Evolutionary conservation across 257 asterid species (phyloP).

Genomic region (Scutellaria minor): DNA sequence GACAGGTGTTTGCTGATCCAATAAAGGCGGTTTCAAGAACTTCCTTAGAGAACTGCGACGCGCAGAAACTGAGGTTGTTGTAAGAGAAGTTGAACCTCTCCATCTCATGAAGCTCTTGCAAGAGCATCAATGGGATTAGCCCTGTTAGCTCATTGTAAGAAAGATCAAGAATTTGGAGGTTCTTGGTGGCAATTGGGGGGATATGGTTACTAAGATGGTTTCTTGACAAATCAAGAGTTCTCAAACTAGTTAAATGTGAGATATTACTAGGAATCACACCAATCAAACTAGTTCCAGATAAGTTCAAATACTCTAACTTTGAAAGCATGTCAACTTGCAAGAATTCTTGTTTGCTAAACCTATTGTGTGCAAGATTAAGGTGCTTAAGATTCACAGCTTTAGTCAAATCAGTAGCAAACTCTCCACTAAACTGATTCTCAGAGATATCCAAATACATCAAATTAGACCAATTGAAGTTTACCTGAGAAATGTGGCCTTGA

Average conservation of each 20-base stretch:
- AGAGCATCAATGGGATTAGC: constrained; percentile 63
- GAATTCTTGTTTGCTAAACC: constrained; percentile 61
- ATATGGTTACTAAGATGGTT: constrained; percentile 59
- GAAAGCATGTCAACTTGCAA: constrained; percentile 52
- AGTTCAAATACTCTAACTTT: constrained; percentile 72
- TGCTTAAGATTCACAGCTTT: constrained; percentile 60
- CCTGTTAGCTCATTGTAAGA: constrained; percentile 81
- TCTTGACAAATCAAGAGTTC: constrained; percentile 67
- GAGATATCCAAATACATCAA: constrained; percentile 79
- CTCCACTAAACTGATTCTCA: constrained; percentile 83
- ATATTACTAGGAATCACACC: constrained; percentile 65
- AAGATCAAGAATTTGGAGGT: constrained; percentile 68
- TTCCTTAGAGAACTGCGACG: constrained; percentile 50
- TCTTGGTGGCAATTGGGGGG: constrained; percentile 50
- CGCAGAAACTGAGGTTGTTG: constrained; percentile 77
- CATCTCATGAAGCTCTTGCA: constrained; percentile 61
- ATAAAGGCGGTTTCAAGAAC: constrained; percentile 55
- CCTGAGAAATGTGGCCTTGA: constrained; percentile 84
- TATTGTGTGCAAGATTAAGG: constrained; percentile 84
- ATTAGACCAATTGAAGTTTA: constrained; percentile 62
- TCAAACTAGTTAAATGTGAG: constrained; percentile 63
- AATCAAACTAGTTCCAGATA: constrained; percentile 69
- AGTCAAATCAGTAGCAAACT: constrained; percentile 49
- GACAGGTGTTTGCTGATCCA: constrained; percentile 77
- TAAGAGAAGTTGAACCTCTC: constrained; percentile 78